These are phyloP conservation scores for Geoglossum cookeanum DNA, from an alignment of 2,329 filamentous ascomycete genomes.

Conservation along the genomic window DNA sequence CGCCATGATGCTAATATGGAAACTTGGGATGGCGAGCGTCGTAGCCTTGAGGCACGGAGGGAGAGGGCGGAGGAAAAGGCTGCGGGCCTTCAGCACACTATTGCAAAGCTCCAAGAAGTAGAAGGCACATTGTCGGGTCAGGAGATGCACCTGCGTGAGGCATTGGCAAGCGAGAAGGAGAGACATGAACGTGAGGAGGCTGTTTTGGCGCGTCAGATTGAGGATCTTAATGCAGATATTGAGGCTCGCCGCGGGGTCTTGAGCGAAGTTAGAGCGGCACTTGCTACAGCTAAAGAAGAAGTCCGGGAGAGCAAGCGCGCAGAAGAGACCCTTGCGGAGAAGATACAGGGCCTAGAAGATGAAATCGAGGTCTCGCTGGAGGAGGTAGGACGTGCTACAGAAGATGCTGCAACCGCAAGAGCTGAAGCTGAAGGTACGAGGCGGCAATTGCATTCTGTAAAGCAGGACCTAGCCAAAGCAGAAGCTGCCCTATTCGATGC, in stretches of 20 bases:
- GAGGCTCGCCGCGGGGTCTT: constrained; percentile 45
- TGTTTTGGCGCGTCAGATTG: constrained; percentile 51
- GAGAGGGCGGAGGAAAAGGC: constrained; percentile 49
- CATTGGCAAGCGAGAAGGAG: constrained; percentile 49
- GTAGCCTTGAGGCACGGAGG: constrained; percentile 44
- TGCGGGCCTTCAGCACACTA: constrained; percentile 46
- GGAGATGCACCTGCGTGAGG: constrained; percentile 47
- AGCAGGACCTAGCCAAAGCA: constrained; percentile 14
- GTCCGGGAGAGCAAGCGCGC: constrained; percentile 48
- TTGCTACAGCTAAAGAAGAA: constrained; percentile 47
- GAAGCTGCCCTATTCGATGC: constrained; percentile 15
- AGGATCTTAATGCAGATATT: constrained; percentile 53
- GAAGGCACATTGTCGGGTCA: constrained; percentile 49
- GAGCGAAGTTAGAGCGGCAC: constrained; percentile 45
- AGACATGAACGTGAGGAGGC: constrained; percentile 55
- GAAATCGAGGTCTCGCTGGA: constrained; percentile 59
- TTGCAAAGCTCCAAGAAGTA: constrained; percentile 48
- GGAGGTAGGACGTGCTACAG: constrained; percentile 39
- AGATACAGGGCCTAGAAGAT: constrained; percentile 49
- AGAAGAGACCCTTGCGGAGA: constrained; percentile 42
- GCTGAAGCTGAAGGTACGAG: constrained; percentile 25
- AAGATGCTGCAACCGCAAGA: constrained; percentile 26
- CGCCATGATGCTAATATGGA: constrained; percentile 21
- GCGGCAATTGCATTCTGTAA: constrained; percentile 23
- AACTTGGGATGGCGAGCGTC: constrained; percentile 50